phyloP scores from a whole-genome alignment of 2,329 filamentous ascomycete species.

The Aschersonia sp. region DNA sequence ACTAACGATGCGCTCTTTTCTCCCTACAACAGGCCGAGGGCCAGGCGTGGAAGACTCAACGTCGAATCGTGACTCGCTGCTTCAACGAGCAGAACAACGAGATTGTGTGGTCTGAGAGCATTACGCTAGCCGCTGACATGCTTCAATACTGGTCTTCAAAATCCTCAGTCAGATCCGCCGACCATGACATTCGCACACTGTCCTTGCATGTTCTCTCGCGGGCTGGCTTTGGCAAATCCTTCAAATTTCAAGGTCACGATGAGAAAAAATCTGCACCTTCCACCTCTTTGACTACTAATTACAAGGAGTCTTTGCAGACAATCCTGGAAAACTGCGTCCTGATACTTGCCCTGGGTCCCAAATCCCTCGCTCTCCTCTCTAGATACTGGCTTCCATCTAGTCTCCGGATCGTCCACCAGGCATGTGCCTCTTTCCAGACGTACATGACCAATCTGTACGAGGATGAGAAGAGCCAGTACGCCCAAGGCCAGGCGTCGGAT shows the following conservation, averaged over 20 bases:
- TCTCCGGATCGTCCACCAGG: background rate
- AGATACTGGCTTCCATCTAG: background rate
- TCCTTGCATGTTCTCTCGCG: constrained; percentile 1
- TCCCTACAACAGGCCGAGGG: constrained; percentile 2
- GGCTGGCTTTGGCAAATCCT: constrained; percentile 2
- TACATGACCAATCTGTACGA: background rate
- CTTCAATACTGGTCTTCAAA: constrained; percentile 1
- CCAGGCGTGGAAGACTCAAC: constrained; percentile 4
- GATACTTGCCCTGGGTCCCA: background rate
- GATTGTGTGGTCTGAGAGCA: constrained; percentile 5
- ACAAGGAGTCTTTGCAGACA: constrained; percentile 1
- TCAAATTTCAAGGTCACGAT: constrained; percentile 2
- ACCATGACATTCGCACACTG: constrained; percentile 1
- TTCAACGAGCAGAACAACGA: constrained; percentile 6
- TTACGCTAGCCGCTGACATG: constrained; percentile 1
- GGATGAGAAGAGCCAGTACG: background rate
- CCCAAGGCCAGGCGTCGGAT: background rate
- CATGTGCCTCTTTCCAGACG: background rate
- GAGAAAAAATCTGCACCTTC: background rate
- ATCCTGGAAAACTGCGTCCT: constrained; percentile 3
- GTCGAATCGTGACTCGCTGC: constrained; percentile 2
- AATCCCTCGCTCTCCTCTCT: background rate
- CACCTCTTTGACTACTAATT: background rate
- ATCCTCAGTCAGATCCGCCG: background rate
- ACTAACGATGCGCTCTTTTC: too few species aligned